A percentile compares a stretch with the other conserved stretches of the same genome.
These are phyloP conservation scores for Boletus speciosus DNA, from an alignment of 768 basidiomycete genomes.

Conservation along the genomic window DNA sequence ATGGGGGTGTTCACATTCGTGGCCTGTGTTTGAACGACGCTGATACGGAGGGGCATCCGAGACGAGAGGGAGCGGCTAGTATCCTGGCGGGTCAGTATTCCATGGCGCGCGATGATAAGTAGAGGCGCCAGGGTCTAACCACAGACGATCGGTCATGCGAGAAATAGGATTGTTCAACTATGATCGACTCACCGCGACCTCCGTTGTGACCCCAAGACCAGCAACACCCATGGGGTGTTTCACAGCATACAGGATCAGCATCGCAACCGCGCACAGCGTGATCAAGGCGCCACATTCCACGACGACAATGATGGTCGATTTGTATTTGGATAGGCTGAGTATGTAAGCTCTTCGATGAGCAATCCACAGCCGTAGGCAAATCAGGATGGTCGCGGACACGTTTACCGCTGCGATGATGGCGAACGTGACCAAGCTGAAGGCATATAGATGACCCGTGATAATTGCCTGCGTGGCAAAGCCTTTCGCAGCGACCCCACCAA, in stretches of 20 bases:
- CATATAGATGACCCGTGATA: neutral
- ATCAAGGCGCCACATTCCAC: slow-evolving; percentile 24
- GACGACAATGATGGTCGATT: slow-evolving; percentile 15
- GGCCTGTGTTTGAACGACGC: slow-evolving; percentile 8
- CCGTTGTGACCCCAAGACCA: slow-evolving; percentile 18
- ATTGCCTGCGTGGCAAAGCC: slow-evolving; percentile 2
- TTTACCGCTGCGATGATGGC: slow-evolving; percentile 18
- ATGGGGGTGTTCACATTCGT: slow-evolving; percentile 1
- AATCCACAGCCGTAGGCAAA: slow-evolving; percentile 16
- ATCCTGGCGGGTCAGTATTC: slow-evolving; percentile 3
- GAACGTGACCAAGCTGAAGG: slow-evolving; percentile 14
- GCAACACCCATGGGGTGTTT: slow-evolving; percentile 6
- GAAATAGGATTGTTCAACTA: neutral
- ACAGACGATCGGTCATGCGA: neutral
- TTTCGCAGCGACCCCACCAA: slow-evolving; percentile 9
- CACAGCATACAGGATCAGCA: slow-evolving; percentile 13
- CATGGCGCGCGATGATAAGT: slow-evolving; percentile 18
- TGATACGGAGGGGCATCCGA: slow-evolving; percentile 15
- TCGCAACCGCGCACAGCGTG: slow-evolving; percentile 9
- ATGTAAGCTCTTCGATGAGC: neutral
- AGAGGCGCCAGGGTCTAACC: slow-evolving; percentile 14
- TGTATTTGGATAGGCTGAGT: slow-evolving; percentile 9
- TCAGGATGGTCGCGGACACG: slow-evolving; percentile 13
- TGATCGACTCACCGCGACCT: slow-evolving; percentile 14
- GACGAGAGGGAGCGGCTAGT: neutral